Evolutionary conservation across 352 stramenopile species (phyloP).

Genomic region (Globisporangium solare): DNA sequence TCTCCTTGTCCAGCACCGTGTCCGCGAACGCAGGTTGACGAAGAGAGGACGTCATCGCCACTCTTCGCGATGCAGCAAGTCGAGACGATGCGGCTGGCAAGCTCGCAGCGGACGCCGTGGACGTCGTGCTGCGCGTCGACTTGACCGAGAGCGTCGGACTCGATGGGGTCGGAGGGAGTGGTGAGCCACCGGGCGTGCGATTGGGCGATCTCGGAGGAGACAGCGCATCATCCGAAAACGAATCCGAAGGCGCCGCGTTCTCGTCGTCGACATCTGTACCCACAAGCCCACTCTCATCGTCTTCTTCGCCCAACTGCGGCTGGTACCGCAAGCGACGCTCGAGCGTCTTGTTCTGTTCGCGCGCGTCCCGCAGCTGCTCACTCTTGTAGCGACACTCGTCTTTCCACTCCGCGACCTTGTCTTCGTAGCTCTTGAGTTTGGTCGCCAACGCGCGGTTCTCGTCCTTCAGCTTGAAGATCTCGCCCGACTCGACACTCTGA

Average conservation of each 20-base stretch:
- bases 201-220: conserved; percentile 13
- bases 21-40: conserved; percentile 4
- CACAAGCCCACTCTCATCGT: background rate
- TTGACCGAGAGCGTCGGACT: conserved; percentile 45
- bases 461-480: conserved; percentile 69
- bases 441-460: conserved; percentile 46
- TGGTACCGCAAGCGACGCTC: conserved; percentile 44
- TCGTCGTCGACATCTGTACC: conserved; percentile 14
- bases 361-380: conserved; percentile 39
- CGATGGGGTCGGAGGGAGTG: conserved; percentile 7
- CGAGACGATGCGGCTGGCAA: conserved; percentile 14
- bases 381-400: conserved; percentile 42
- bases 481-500: conserved; percentile 76
- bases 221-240: conserved; percentile 7
- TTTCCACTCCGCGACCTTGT: conserved; percentile 36
- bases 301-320: conserved; percentile 17
- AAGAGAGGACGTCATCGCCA: conserved; percentile 5
- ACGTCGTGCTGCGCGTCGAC: conserved; percentile 40
- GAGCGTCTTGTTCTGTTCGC: conserved; percentile 34
- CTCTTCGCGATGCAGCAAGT: conserved; percentile 1
- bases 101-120: conserved; percentile 31
- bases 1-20: conserved; percentile 19
- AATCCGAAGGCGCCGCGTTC: conserved; percentile 11
- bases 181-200: background rate
- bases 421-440: conserved; percentile 24